Conservation (phyloP, 1,284 basidiomycete genomes). For the Malassezia japonica region DNA sequence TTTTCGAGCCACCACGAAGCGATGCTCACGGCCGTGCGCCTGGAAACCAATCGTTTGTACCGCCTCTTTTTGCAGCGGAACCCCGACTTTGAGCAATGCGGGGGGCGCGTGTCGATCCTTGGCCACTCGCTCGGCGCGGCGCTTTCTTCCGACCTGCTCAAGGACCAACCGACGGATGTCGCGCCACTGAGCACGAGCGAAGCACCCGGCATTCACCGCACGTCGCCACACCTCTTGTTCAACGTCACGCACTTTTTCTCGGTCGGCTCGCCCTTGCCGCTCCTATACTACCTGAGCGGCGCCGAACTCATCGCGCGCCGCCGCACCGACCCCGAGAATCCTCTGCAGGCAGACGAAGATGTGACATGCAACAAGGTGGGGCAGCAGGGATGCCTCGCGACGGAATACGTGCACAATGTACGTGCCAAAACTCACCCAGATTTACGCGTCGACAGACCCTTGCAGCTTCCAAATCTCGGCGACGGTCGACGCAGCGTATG, state of each 20-base stretch:
- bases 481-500: constrained; percentile 46
- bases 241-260: constrained; percentile 53
- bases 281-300: constrained; percentile 55
- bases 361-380: constrained; percentile 51
- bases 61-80: constrained; percentile 55
- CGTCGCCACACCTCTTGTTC: constrained; percentile 32
- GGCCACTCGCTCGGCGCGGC: constrained; percentile 54
- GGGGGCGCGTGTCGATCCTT: constrained; percentile 51
- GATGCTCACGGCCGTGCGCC: constrained; percentile 52
- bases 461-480: constrained; percentile 49
- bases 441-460: constrained; percentile 49
- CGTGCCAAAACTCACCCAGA: constrained; percentile 2
- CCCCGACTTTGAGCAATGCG: constrained; percentile 48
- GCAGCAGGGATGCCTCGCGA: constrained; percentile 54
- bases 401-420: constrained; percentile 52
- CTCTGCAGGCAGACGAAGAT: constrained; percentile 21
- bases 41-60: constrained; percentile 49
- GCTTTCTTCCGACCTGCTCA: constrained; percentile 54
- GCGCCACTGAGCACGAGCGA: constrained; percentile 19
- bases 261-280: constrained; percentile 53
- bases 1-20: constrained; percentile 51
- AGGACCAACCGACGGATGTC: constrained; percentile 54
- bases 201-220: constrained; percentile 2
- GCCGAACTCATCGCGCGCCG: constrained; percentile 54
- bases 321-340: constrained; percentile 48